A percentile compares a stretch with the other conserved stretches of the same genome.
Evolutionary conservation across 2,329 filamentous ascomycete species (phyloP).

Genomic region (Venturia aucupariae): DNA sequence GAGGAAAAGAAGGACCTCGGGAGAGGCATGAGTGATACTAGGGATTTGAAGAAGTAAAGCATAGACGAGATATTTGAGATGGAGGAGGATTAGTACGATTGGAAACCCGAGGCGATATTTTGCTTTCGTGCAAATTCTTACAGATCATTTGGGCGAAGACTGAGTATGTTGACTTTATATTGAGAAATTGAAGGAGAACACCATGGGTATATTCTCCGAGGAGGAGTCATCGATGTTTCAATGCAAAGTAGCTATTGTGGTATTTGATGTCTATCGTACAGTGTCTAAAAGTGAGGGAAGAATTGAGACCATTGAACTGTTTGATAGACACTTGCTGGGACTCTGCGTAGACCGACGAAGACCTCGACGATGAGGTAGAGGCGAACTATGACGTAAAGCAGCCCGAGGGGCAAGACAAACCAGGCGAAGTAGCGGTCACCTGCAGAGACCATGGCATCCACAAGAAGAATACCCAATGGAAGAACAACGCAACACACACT

Average conservation of each 20-base stretch:
- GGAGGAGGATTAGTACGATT: no score
- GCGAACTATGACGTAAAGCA: background rate
- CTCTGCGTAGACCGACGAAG: background rate
- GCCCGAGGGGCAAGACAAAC: background rate
- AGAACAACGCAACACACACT: constrained; percentile 12
- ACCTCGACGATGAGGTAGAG: background rate
- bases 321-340: background rate
- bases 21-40: no score
- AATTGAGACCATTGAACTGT: constrained; percentile 4
- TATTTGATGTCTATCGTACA: background rate
- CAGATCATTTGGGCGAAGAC: no score
- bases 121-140: no score
- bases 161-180: no score
- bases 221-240: background rate
- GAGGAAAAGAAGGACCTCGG: no score
- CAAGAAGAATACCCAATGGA: background rate
- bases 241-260: background rate
- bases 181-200: no score
- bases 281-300: constrained; percentile 2
- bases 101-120: no score
- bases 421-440: background rate
- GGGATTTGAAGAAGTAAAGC: no score
- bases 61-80: no score
- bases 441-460: background rate
- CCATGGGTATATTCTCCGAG: background rate